Conservation (phyloP, 768 basidiomycete species). For the Phaffia australis region DNA sequence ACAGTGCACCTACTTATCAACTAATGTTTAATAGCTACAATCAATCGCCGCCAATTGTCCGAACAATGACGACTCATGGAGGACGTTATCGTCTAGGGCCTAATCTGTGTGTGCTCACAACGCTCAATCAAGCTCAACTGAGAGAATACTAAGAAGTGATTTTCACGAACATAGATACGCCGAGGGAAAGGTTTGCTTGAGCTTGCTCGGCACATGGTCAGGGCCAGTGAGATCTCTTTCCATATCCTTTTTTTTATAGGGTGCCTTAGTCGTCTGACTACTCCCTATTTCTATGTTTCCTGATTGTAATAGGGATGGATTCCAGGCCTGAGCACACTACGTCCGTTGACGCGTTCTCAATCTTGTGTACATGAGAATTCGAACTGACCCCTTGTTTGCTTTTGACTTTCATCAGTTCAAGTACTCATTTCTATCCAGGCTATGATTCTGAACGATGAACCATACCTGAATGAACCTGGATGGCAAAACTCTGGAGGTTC, state of each 20-base stretch:
- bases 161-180: constrained; percentile 31
- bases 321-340: constrained; percentile 72
- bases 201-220: constrained; percentile 78
- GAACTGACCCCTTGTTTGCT: constrained; percentile 5
- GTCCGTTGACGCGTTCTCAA: constrained; percentile 50
- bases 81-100: constrained; percentile 88
- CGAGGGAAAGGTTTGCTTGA: constrained; percentile 92
- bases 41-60: constrained; percentile 65
- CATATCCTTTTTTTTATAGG: neutral
- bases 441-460: constrained; percentile 90
- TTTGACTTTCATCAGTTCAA: constrained; percentile 31
- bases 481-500: constrained; percentile 19
- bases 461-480: constrained; percentile 85
- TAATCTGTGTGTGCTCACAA: constrained; percentile 59
- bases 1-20: neutral
- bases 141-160: neutral
- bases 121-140: neutral
- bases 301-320: constrained; percentile 80
- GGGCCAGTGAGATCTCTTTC: neutral
- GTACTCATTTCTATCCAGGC: constrained; percentile 90
- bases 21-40: constrained; percentile 52
- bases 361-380: neutral
- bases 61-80: constrained; percentile 65
- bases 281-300: neutral
- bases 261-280: neutral